A percentile compares a stretch with the other conserved stretches of the same genome.
phyloP scores from a whole-genome alignment of 2,329 filamentous ascomycete genomes.

The Cercospora sp. region DNA sequence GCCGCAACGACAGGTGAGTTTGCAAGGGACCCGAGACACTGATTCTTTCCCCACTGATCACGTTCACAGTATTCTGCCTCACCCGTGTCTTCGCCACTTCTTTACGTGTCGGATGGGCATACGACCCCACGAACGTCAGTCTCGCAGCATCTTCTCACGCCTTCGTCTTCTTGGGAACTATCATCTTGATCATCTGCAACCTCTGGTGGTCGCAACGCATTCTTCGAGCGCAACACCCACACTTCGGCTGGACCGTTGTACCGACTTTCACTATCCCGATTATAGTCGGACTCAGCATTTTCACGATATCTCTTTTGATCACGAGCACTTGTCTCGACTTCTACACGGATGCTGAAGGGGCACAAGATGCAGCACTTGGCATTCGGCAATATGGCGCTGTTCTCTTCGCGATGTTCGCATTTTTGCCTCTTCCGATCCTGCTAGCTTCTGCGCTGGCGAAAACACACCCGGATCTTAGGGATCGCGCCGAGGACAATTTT shows the following conservation, averaged over 20 bases:
- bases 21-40: not conserved
- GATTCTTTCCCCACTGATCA: slow-evolving; percentile 1
- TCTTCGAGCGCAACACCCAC: slow-evolving; percentile 69
- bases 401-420: slow-evolving; percentile 64
- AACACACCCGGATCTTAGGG: slow-evolving; percentile 30
- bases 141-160: slow-evolving; percentile 63
- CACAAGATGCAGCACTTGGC: slow-evolving; percentile 56
- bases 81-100: slow-evolving; percentile 49
- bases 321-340: slow-evolving; percentile 62
- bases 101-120: slow-evolving; percentile 60
- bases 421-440: slow-evolving; percentile 64
- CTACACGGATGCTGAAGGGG: slow-evolving; percentile 61
- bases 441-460: slow-evolving; percentile 50
- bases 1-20: slow-evolving; percentile 51
- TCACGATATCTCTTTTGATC: slow-evolving; percentile 67
- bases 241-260: slow-evolving; percentile 65
- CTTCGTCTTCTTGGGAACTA: slow-evolving; percentile 70
- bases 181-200: slow-evolving; percentile 77
- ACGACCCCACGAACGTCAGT: slow-evolving; percentile 43
- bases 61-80: slow-evolving; percentile 52
- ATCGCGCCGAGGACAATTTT: slow-evolving; percentile 56
- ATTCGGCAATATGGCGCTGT: slow-evolving; percentile 65
- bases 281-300: slow-evolving; percentile 59
- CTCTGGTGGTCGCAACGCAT: slow-evolving; percentile 75
- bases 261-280: slow-evolving; percentile 56